Evolutionary conservation across 768 basidiomycete species (phyloP).

Genomic region (Russula brevipes): DNA sequence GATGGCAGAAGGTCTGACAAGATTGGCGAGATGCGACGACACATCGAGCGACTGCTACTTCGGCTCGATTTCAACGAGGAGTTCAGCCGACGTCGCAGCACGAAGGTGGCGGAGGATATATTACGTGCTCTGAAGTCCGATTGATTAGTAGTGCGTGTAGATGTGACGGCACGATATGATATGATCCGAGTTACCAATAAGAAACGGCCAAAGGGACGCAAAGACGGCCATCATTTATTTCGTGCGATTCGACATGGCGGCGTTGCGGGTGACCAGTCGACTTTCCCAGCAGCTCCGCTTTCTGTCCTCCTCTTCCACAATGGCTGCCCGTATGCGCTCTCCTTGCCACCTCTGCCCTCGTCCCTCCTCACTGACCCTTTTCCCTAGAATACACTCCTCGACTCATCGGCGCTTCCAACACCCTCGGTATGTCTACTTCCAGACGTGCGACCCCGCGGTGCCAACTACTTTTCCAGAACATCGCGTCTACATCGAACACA

Average conservation of each 20-base stretch:
- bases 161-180: conserved; percentile 6
- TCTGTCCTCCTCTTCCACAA: conserved; percentile 45
- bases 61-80: conserved; percentile 82
- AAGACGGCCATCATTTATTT: not conserved
- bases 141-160: not conserved
- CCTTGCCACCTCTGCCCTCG: conserved; percentile 12
- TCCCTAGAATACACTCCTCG: conserved; percentile 63
- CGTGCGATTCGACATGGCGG: conserved; percentile 13
- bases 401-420: conserved; percentile 84
- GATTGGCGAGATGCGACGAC: conserved; percentile 66
- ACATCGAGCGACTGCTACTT: conserved; percentile 76
- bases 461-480: conserved; percentile 56
- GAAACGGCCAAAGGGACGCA: not conserved
- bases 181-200: conserved; percentile 5
- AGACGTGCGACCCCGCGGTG: not conserved
- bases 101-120: conserved; percentile 35
- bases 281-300: conserved; percentile 61
- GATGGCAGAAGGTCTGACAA: conserved; percentile 49
- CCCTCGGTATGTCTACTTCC: conserved; percentile 62
- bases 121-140: conserved; percentile 35
- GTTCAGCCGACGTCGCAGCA: conserved; percentile 44
- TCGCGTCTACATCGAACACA: conserved; percentile 90
- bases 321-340: conserved; percentile 51
- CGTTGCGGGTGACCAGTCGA: conserved; percentile 32
- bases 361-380: not conserved